phyloP scores from a whole-genome alignment of 371 early-diverging fungal species.

The Apophysomyces trapeziformis region DNA sequence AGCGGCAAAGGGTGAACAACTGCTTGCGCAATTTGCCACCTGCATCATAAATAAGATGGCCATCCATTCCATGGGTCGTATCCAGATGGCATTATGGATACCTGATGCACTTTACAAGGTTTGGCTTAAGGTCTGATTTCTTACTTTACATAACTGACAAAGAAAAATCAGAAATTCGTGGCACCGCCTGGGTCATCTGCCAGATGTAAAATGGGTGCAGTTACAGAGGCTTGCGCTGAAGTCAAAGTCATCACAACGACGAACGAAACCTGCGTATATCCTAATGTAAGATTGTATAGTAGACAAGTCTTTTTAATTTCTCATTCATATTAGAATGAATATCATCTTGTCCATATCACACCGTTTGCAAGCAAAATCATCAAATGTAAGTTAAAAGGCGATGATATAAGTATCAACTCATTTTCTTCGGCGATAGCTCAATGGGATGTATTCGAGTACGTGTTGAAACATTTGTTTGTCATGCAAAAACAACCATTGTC shows the following conservation, averaged over 20 bases:
- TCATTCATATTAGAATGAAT: conserved; percentile 33
- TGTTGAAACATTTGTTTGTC: conserved; percentile 57
- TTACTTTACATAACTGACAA: not conserved
- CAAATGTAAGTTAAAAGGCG: conserved; percentile 38
- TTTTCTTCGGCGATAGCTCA: conserved; percentile 35
- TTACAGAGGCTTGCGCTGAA: conserved; percentile 43
- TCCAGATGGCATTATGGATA: conserved; percentile 56
- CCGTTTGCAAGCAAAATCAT: conserved; percentile 48
- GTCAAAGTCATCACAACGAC: conserved; percentile 27
- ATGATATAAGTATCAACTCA: not conserved
- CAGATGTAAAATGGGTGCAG: conserved; percentile 53
- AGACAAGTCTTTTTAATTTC: not conserved
- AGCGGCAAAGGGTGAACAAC: conserved; percentile 43
- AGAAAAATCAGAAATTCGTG: conserved; percentile 37
- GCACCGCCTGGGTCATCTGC: conserved; percentile 33
- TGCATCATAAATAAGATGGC: conserved; percentile 52
- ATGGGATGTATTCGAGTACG: conserved; percentile 64
- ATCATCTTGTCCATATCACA: conserved; percentile 49
- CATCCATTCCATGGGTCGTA: conserved; percentile 46
- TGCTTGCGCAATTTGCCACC: conserved; percentile 46
- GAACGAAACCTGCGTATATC: conserved; percentile 31
- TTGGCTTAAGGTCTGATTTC: not conserved
- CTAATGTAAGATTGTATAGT: conserved; percentile 27
- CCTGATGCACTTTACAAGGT: conserved; percentile 38
- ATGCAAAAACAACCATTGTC: conserved; percentile 47